Percentiles rank a stretch among this genome's conserved stretches.
These are phyloP conservation scores for Plasmodium berghei DNA, from an alignment of 169 alveolate species.

Conservation along the genomic window DNA sequence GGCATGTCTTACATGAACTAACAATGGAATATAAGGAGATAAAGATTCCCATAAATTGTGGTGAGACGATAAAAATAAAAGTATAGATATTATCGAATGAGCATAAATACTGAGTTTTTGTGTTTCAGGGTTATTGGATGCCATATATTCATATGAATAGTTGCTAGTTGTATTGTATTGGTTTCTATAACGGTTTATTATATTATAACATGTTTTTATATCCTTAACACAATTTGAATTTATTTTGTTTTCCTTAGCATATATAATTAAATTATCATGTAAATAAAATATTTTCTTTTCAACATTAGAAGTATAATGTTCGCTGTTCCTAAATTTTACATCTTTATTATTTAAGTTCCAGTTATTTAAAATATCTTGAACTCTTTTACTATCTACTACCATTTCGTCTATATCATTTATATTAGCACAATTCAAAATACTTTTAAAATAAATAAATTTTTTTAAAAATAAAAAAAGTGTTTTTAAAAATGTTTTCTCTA, in stretches of 20 bases:
- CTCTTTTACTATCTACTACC: conserved; percentile 60
- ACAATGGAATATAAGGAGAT: conserved; percentile 60
- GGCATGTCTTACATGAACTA: conserved; percentile 28
- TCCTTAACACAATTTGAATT: conserved; percentile 58
- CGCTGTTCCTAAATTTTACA: conserved; percentile 17
- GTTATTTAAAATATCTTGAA: conserved; percentile 47
- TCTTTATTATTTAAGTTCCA: conserved; percentile 54
- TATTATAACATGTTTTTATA: conserved; percentile 66
- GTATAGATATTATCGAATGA: conserved; percentile 48
- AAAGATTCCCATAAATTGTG: conserved; percentile 57
- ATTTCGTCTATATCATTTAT: conserved; percentile 73
- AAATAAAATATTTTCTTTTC: conserved; percentile 70
- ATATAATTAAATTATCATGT: conserved; percentile 75
- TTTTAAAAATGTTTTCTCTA: conserved; percentile 38
- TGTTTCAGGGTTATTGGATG: conserved; percentile 23
- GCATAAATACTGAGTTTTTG: conserved; percentile 65
- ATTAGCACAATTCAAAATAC: conserved; percentile 70
- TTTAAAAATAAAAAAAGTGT: conserved; percentile 63
- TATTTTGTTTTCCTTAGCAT: conserved; percentile 38
- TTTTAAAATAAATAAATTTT: conserved; percentile 75
- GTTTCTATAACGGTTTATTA: conserved; percentile 51
- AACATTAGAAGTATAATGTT: conserved; percentile 22
- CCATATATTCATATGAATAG: conserved; percentile 30
- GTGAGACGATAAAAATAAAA: conserved; percentile 73
- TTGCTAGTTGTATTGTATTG: conserved; percentile 14